Percentiles rank a stretch among this genome's conserved stretches.
phyloP scores from a whole-genome alignment of 2,329 filamentous ascomycete genomes.

The Penicillium brasilianum region DNA sequence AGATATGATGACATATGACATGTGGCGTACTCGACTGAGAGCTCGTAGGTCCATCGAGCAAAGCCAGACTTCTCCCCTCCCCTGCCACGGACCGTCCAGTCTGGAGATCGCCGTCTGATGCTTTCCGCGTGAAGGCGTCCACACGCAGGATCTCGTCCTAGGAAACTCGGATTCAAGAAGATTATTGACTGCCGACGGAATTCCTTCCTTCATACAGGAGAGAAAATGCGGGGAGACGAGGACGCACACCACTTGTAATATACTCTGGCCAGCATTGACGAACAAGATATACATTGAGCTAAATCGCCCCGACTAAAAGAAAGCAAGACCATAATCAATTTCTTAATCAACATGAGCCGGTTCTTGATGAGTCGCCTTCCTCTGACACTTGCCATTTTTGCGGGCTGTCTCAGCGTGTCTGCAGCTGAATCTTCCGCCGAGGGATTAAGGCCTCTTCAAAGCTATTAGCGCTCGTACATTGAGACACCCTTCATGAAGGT shows the following conservation, averaged over 20 bases:
- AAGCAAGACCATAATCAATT: neutral
- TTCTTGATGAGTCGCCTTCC: slow-evolving; percentile 4
- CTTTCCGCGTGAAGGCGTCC: neutral
- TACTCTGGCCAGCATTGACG: neutral
- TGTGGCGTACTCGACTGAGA: neutral
- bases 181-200: slow-evolving; percentile 1
- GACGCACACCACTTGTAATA: neutral
- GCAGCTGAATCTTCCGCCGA: slow-evolving; percentile 9
- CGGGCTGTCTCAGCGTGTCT: slow-evolving; percentile 3
- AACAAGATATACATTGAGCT: slow-evolving; percentile 1
- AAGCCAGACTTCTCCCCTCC: neutral
- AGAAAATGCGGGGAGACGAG: slow-evolving; percentile 2
- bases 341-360: neutral
- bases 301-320: neutral
- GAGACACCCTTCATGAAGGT: slow-evolving; percentile 26
- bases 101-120: neutral
- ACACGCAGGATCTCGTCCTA: neutral
- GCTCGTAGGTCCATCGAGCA: neutral
- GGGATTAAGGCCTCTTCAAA: slow-evolving; percentile 28
- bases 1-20: neutral
- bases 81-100: neutral
- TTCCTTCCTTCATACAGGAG: neutral
- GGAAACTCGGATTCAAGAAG: neutral
- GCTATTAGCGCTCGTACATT: slow-evolving; percentile 25
- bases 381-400: slow-evolving; percentile 15